Base-by-base conservation (phyloP, 108 stramenopile genomes). In the Fragilaria radians region DNA sequence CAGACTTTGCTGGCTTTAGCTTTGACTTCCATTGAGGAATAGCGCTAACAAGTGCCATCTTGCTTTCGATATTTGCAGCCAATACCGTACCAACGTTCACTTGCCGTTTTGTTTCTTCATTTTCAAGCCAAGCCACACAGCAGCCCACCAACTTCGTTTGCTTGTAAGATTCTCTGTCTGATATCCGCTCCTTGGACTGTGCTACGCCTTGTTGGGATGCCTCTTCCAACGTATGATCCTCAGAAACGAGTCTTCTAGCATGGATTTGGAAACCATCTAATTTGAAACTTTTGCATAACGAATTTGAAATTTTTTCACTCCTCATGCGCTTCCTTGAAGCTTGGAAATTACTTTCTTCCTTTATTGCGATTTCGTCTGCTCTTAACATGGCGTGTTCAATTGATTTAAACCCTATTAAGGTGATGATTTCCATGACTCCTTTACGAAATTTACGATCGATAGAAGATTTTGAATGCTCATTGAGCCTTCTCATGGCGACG, bases 361-460 rank as follows among this genome's bases (percentile, higher is more conserved):
- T 52, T 27, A 1, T 18, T 26, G 22, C 2, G 22, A 52, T 23
- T 1, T 52, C 42, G 0, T 66, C 65, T 28, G 62, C 62, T 26
- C 48, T n/a, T 42, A 45, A 68, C 48, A 72, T 55, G 5, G 59
- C 66, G 25, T 75, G 71, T 24, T 55, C 56, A 25, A 72, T 24
- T 5, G 76, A 59, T 60, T 70, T 75, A 2, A 71, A 58, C 25
- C 74, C 74, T 14, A 68, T 46, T 59, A 33, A 56, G 1, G 32
- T 32, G 14, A 64, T 51, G 49, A 51, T 31, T 48, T 46, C 28
- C 28, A 57, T 48, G 22, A 75, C 27, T 29, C 68, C 69, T 17
- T 42, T 50, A 3, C 58, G 65, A 33, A 71, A 75, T 5, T 22
- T 23, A 28, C 46, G 46, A 51, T 67, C 29, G 23, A 1, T 46